Evolutionary conservation across 257 asterid genomes (phyloP).

Genomic region (Fraxinus excelsior): DNA sequence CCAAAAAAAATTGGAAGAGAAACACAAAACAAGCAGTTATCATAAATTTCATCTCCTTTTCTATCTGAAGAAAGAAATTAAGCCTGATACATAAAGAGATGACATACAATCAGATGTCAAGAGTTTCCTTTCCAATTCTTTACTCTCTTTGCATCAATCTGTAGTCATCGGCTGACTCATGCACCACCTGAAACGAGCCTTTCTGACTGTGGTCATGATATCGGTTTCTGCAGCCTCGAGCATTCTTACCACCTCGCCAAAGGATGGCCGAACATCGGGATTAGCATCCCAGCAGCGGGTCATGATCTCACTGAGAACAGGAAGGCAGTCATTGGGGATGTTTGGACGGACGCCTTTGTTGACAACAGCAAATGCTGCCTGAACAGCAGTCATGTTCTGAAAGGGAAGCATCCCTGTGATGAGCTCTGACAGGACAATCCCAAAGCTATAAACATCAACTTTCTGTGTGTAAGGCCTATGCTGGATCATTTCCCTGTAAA

Average conservation of each 20-base stretch:
- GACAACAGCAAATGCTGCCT: slow-evolving; percentile 97
- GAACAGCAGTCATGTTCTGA: slow-evolving; percentile 97
- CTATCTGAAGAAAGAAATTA: slow-evolving; percentile 56
- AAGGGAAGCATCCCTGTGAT: slow-evolving; percentile 97
- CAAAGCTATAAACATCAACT: slow-evolving; percentile 96
- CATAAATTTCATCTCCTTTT: slow-evolving; percentile 40
- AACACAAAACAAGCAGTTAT: slow-evolving; percentile 57
- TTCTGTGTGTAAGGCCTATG: slow-evolving; percentile 95
- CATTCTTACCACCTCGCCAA: slow-evolving; percentile 82
- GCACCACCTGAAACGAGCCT: slow-evolving; percentile 99
- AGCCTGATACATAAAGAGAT: slow-evolving; percentile 64
- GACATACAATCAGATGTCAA: slow-evolving; percentile 24
- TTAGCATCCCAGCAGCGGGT: slow-evolving; percentile 90
- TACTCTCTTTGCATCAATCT: slow-evolving; percentile 50
- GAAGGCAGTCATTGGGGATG: slow-evolving; percentile 77
- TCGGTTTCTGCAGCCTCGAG: slow-evolving; percentile 90
- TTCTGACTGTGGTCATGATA: slow-evolving; percentile 82
- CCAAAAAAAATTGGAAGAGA: slow-evolving; percentile 26
- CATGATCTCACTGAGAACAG: slow-evolving; percentile 81
- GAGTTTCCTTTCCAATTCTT: slow-evolving; percentile 35
- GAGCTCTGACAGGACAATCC: slow-evolving; percentile 97
- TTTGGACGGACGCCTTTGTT: slow-evolving; percentile 91
- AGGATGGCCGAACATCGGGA: slow-evolving; percentile 87
- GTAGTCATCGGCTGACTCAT: slow-evolving; percentile 80
- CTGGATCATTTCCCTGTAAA: slow-evolving; percentile 97